A percentile compares a stretch with the other conserved stretches of the same genome.
These are phyloP conservation scores for Penicillium hordei DNA, from an alignment of 2,329 filamentous ascomycete genomes.

Conservation along the genomic window DNA sequence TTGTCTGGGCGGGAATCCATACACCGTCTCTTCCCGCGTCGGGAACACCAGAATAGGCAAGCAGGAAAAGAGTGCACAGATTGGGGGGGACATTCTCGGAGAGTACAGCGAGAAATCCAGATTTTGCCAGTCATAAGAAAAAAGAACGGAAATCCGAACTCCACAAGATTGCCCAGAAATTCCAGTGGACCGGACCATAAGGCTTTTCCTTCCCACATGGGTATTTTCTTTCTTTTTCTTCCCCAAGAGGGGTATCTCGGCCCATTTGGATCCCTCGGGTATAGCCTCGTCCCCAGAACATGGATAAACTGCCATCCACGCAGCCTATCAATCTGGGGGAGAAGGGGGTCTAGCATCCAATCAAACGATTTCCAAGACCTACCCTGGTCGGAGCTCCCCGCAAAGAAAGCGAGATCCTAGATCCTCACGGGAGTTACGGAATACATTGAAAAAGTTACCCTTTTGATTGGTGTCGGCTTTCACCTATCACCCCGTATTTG, in stretches of 20 bases:
- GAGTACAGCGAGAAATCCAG: neutral
- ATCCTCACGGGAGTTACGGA: slow-evolving; percentile 10
- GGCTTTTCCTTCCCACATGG: neutral
- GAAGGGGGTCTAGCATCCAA: neutral
- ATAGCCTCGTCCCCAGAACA: slow-evolving; percentile 3
- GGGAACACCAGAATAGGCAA: slow-evolving; percentile 25
- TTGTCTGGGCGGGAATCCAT: slow-evolving; percentile 16
- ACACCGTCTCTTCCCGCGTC: slow-evolving; percentile 17
- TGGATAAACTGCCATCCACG: slow-evolving; percentile 4
- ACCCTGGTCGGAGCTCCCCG: slow-evolving; percentile 8
- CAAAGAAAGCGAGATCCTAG: slow-evolving; percentile 11
- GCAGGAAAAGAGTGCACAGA: slow-evolving; percentile 6
- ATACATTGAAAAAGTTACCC: neutral
- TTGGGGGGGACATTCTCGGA: slow-evolving; percentile 4
- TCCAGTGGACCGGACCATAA: slow-evolving; percentile 8
- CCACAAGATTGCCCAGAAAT: neutral
- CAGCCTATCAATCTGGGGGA: slow-evolving; percentile 7
- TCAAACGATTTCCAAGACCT: neutral
- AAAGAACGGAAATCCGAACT: neutral
- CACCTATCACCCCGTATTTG: slow-evolving; percentile 9
- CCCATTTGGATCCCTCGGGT: slow-evolving; percentile 9
- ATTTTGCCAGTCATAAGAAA: neutral
- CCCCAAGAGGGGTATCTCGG: too few relatives aligned
- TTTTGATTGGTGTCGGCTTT: slow-evolving; percentile 1
- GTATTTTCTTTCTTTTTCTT: too few relatives aligned